Evolutionary conservation across 2,329 filamentous ascomycete species (phyloP), one percentile per base, ranked within the genome.

Genomic region (Alternaria brassicae): DNA sequence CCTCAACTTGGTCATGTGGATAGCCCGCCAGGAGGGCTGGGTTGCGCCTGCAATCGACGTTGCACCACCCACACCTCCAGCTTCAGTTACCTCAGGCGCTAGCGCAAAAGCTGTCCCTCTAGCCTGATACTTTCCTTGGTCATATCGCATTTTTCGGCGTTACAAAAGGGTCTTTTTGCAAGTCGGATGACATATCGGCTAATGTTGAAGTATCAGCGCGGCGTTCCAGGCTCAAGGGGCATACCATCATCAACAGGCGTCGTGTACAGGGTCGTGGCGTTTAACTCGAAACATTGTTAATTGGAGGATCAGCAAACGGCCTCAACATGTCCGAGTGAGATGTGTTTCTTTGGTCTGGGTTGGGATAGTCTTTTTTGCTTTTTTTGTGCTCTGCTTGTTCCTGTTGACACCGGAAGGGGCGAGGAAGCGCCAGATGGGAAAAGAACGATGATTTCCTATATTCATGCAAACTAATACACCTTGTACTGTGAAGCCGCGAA

Each of bases 1-100:
- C 60, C 73, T 80, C 36, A 76, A 77, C 32, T 67, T 71, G 3
- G 72, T 82, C 48, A 74, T 79, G 61, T 78, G 77, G 75, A 68
- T 74, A 42, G 77, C 76, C 10, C 73, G 76, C 15, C 64, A 67
- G 25, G 70, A 77, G 37, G 62, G 69, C 15, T 77, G 74, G 74
- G 61, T 68, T 15, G 53, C 58, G 13, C 64, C 68, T 13, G 55
- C 52, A 30, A 30, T 61, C 2, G 63, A 64, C 6, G 58, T 63
- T 7, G 61, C 66, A 7, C 71, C 66, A 8, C 66, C 65, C 13
- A 70, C 70, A 10, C 72, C 70, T 19, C 70, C 66, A 12, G 65
- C 66, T 17, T 68, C 70, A 13, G 41, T 69, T 45, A 53, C 58
- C 27, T 66, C 59, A 17, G 51, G 62, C 12, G 56, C 53, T 12